Base-by-base conservation (phyloP, 257 asterid species). In the Plantago major region DNA sequence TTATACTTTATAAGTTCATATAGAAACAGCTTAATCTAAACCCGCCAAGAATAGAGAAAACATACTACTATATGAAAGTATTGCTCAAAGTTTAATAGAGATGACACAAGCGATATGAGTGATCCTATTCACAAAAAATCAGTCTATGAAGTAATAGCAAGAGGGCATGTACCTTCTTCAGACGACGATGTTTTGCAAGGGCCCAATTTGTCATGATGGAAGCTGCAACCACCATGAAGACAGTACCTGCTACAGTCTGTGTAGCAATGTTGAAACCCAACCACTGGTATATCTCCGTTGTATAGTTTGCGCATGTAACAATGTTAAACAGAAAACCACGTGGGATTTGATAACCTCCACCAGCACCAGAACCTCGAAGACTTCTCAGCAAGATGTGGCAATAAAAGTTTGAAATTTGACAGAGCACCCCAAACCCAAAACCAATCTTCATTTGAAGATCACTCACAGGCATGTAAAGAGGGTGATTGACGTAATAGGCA, bases 121-220 rank as follows among this genome's bases (percentile, higher is more conserved):
- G n/a, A n/a, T n/a, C n/a, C n/a, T n/a, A n/a, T n/a, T n/a, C n/a
- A n/a, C n/a, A n/a, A n/a, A n/a, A n/a, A n/a, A n/a, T n/a, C n/a
- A n/a, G 26, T 22, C 1, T 22, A 2, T 22, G 26, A 7, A 40
- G n/a, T 18, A 37, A 11, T 46, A 54, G 62, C 57, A 37, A 62
- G 63, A 46, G 37, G 72, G 49, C 62, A 67, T 19, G 57, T 66
- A 93, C 99, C 97, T 81, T 93, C 79, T 70, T 89, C 42, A 93
- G 72, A 44, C 97, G 97, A 10, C 87, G 89, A 75, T 93, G 97
- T 79, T 93, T 93, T 59, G 84, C 92, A 15, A 93, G 94, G 49
- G 99, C 96, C 99, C 99, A 93, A 74, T 89, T 93, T 14, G 96
- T 93, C 99, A 93, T 93, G 65, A 93, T 93, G 73, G 85, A 62